phyloP scores from a whole-genome alignment of 164 flowering plant genomes.

The Macadamia integrifolia region DNA sequence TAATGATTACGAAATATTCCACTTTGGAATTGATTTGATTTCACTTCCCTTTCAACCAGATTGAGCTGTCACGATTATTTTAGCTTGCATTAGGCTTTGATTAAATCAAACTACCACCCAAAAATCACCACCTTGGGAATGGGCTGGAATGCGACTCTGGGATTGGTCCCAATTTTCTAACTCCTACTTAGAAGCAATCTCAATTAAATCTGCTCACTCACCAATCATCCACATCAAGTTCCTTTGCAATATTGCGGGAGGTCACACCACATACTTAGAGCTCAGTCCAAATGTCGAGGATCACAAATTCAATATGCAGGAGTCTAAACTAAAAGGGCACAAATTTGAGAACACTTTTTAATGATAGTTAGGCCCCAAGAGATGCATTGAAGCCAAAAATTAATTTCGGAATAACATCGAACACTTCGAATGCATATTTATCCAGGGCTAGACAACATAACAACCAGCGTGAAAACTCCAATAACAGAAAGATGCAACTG shows the following conservation, averaged over 20 bases:
- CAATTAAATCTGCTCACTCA: neutral
- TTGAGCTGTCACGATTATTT: no score
- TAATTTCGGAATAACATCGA: neutral
- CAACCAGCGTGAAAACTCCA: constrained; percentile 7
- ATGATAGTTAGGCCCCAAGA: neutral
- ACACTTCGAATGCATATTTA: neutral
- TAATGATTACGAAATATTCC: no score
- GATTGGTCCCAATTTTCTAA: neutral
- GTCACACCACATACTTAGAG: neutral
- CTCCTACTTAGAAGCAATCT: neutral
- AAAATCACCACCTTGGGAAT: no score
- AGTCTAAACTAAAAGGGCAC: neutral
- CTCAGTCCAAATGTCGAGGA: neutral
- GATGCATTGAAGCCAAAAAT: neutral
- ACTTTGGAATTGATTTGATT: no score
- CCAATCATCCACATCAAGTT: neutral
- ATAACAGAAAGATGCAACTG: neutral
- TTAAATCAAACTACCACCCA: no score
- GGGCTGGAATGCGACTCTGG: neutral
- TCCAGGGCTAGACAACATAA: neutral
- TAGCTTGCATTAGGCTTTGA: no score
- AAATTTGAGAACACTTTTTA: neutral
- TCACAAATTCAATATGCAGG: neutral
- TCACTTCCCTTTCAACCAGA: no score
- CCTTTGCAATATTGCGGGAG: neutral